Conservation (phyloP, 2,329 filamentous ascomycete genomes). For the Penicillium sp. region DNA sequence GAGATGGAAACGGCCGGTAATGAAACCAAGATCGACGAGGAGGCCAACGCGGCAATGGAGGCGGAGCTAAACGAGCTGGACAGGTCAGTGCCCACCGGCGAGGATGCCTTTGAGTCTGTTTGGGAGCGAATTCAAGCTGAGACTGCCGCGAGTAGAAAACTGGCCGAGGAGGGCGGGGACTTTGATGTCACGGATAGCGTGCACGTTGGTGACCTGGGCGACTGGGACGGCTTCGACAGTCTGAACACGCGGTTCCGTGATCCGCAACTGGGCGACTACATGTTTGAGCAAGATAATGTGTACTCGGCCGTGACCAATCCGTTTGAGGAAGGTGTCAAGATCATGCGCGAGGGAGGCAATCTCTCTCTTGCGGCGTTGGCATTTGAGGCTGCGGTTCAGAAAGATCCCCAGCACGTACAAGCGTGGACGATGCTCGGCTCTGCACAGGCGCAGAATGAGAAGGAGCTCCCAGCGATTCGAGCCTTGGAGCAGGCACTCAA, state of each 20-base stretch:
- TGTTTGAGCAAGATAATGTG: conserved; percentile 91
- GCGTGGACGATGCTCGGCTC: conserved; percentile 91
- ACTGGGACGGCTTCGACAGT: conserved; percentile 72
- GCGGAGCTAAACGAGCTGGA: conserved; percentile 85
- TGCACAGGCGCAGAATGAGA: conserved; percentile 96
- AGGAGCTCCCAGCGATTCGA: conserved; percentile 91
- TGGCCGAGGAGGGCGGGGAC: conserved; percentile 61
- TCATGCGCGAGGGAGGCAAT: conserved; percentile 90
- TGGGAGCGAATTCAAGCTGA: conserved; percentile 45
- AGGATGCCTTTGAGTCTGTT: conserved; percentile 82
- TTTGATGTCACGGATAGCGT: conserved; percentile 43
- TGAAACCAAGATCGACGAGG: conserved; percentile 48
- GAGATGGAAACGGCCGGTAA: conserved; percentile 62
- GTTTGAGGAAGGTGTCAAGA: conserved; percentile 86
- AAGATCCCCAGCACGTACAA: conserved; percentile 77
- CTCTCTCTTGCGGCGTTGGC: conserved; percentile 87
- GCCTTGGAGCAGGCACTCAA: conserved; percentile 87
- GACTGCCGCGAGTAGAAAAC: conserved; percentile 44
- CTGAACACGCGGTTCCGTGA: conserved; percentile 65
- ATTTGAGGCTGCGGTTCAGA: conserved; percentile 92
- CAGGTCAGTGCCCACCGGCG: conserved; percentile 61
- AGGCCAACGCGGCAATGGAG: conserved; percentile 71
- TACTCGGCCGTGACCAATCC: conserved; percentile 77
- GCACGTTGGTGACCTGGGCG: conserved; percentile 66
- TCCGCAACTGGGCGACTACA: conserved; percentile 77